Evolutionary conservation across 2,329 filamentous ascomycete genomes (phyloP).

Genomic region (Microsporum audouinii): DNA sequence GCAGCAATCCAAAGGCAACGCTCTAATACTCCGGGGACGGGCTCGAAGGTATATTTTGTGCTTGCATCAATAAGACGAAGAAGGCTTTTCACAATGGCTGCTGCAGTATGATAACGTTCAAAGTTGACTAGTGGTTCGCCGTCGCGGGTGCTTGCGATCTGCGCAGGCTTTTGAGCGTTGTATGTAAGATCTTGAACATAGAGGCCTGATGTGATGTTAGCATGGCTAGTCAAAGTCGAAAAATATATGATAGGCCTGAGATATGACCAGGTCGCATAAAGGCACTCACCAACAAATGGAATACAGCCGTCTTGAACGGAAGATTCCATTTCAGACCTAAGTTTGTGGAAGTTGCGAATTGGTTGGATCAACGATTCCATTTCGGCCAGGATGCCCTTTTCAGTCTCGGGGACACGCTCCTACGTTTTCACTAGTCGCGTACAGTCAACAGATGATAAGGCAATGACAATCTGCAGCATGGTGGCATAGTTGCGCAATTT

Average conservation of each 20-base stretch:
- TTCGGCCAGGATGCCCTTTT: slow-evolving; percentile 45
- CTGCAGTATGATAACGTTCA: slow-evolving; percentile 54
- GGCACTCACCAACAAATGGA: slow-evolving; percentile 48
- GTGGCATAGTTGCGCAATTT: slow-evolving; percentile 54
- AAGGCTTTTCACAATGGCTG: slow-evolving; percentile 53
- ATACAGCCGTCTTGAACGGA: slow-evolving; percentile 51
- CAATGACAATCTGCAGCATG: slow-evolving; percentile 54
- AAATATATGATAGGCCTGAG: neutral
- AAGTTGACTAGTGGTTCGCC: slow-evolving; percentile 53
- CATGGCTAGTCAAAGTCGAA: neutral
- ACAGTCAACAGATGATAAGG: slow-evolving; percentile 49
- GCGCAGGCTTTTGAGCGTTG: slow-evolving; percentile 54
- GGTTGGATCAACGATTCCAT: slow-evolving; percentile 53
- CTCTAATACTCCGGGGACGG: slow-evolving; percentile 47
- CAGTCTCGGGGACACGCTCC: slow-evolving; percentile 43
- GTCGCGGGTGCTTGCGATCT: slow-evolving; percentile 37
- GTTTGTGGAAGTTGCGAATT: slow-evolving; percentile 51
- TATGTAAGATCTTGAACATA: slow-evolving; percentile 58
- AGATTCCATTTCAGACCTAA: slow-evolving; percentile 54
- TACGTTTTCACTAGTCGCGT: slow-evolving; percentile 48
- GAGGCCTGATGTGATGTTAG: slow-evolving; percentile 33
- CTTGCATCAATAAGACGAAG: slow-evolving; percentile 53
- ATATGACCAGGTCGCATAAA: neutral
- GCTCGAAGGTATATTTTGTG: slow-evolving; percentile 48
- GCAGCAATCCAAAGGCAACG: slow-evolving; percentile 55